Percentiles rank a stretch among this genome's conserved stretches.
These are phyloP conservation scores for Encephalitozoon cuniculi DNA, from an alignment of 371 early-diverging fungal species.

Conservation along the genomic window DNA sequence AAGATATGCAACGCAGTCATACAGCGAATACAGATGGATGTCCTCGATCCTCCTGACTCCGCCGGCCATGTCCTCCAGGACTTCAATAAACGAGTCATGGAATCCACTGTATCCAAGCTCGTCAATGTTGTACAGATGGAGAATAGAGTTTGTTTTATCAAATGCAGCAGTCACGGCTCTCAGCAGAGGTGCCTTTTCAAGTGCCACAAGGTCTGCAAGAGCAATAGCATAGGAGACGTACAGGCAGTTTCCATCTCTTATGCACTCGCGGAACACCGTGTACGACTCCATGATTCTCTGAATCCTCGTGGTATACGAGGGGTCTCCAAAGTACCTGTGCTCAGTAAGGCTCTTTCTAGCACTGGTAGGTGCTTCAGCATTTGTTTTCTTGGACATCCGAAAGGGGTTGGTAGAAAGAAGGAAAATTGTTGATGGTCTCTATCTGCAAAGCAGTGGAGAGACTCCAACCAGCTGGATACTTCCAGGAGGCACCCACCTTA, in stretches of 20 bases:
- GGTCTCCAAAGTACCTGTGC: not conserved
- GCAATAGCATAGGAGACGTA: slow-evolving; percentile 5
- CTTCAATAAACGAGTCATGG: not conserved
- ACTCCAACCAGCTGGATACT: not conserved
- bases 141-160: not conserved
- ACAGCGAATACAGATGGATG: not conserved
- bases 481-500: not conserved
- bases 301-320: not conserved
- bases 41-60: not conserved
- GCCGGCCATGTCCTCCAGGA: not conserved
- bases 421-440: not conserved
- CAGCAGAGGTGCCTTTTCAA: not conserved
- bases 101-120: slow-evolving; percentile 1
- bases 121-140: not conserved
- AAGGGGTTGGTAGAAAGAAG: not conserved
- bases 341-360: not conserved
- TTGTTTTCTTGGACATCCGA: not conserved
- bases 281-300: not conserved
- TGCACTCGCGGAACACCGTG: not conserved
- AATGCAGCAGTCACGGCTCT: not conserved
- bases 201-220: not conserved
- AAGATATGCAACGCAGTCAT: slow-evolving; percentile 10
- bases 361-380: not conserved
- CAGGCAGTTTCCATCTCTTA: slow-evolving; percentile 23
- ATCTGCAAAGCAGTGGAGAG: not conserved